Evolutionary conservation across 768 basidiomycete species (phyloP).

Genomic region (Xerocomellus chrysenteron): DNA sequence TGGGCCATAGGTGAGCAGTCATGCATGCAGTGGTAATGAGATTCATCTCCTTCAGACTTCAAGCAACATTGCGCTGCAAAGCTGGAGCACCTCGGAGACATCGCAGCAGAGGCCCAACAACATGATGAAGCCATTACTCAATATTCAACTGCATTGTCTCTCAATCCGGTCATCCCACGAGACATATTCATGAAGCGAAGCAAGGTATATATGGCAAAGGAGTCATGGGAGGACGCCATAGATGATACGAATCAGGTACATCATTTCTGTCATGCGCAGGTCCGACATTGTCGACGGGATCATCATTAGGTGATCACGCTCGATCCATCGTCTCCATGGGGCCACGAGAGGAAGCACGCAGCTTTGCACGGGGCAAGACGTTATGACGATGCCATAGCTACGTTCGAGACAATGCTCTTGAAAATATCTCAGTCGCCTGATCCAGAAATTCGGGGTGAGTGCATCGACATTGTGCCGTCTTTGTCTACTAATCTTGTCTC

Average conservation of each 20-base stretch:
- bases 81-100: neutral
- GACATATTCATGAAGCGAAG: neutral
- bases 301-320: neutral
- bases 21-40: neutral
- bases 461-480: neutral
- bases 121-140: neutral
- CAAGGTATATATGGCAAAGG: neutral
- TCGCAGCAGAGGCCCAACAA: neutral
- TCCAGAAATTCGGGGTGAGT: neutral
- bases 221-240: neutral
- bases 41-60: neutral
- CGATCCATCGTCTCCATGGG: neutral
- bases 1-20: neutral
- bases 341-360: neutral
- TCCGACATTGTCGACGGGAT: neutral
- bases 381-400: neutral
- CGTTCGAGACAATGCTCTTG: slow-evolving; percentile 3
- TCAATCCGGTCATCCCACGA: neutral
- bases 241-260: neutral
- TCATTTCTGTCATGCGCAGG: neutral
- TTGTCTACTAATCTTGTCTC: neutral
- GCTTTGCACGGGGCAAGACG: neutral
- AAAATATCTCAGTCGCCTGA: neutral
- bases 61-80: neutral
- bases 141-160: neutral